Evolutionary conservation across 2,329 filamentous ascomycete genomes (phyloP).

Genomic region (Hymenoscyphus scutula): DNA sequence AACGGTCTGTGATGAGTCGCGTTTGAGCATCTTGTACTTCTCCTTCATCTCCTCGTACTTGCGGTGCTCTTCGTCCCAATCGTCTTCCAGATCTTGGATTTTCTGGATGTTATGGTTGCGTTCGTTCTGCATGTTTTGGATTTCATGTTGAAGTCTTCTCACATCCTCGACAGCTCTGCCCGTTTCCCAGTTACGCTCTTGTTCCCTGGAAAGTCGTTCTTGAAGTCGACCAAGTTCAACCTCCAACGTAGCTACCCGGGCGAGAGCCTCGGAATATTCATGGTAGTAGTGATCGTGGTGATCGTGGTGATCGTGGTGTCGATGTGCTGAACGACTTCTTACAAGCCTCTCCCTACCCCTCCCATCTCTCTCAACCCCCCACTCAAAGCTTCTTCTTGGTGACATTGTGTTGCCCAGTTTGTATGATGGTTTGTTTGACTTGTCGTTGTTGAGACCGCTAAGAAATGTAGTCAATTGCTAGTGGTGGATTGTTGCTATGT

Average conservation of each 20-base stretch:
- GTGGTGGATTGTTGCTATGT: background rate
- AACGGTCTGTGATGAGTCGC: conserved; percentile 10
- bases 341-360: conserved; percentile 26
- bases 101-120: conserved; percentile 19
- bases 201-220: conserved; percentile 21
- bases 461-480: background rate
- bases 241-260: background rate
- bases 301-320: background rate
- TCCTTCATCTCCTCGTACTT: conserved; percentile 26
- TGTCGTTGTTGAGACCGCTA: conserved; percentile 15
- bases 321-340: conserved; percentile 11
- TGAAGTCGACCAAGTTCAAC: conserved; percentile 20
- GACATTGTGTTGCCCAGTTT: conserved; percentile 26
- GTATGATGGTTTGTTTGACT: conserved; percentile 5
- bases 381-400: conserved; percentile 13
- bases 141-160: conserved; percentile 9
- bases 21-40: conserved; percentile 23
- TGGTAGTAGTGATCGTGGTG: too few species aligned
- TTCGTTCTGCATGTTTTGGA: conserved; percentile 10
- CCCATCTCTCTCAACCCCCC: conserved; percentile 23
- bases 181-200: conserved; percentile 21
- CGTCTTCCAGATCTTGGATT: conserved; percentile 17
- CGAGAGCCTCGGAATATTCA: too few species aligned
- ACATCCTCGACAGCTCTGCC: background rate
- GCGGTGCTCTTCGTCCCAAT: conserved; percentile 19